Evolutionary conservation across 2,329 filamentous ascomycete genomes (phyloP), one percentile per base, ranked within the genome.

Genomic region (Fusarium chaquense): DNA sequence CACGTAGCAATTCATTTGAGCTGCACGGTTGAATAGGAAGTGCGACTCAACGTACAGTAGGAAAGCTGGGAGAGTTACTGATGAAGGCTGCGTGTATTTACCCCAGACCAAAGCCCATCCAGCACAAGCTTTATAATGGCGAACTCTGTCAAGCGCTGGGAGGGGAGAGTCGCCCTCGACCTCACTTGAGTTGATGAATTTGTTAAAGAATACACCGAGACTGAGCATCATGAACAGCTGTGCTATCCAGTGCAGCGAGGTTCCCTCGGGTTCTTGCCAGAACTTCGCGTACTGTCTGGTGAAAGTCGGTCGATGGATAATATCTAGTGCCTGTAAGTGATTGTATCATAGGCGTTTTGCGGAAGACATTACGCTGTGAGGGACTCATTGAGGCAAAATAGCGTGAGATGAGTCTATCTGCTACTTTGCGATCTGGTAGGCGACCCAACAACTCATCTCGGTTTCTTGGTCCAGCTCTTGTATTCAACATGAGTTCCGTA

Each of bases 311-410:
- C 81, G 80, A 65, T 89, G 87, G 28, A 88, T 73, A 10, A 86
- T 80, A 60, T 86, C 85, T 88, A 55, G 13, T 26, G 12, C 24
- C 7, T 45, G 70, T 71, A 67, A 67, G 62, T 20, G 15, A 44
- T 22, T 32, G 3, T 11, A 20, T 15, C 20, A 4, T 8, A 41
- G 12, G 6, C 20, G 11, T 4, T 26, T 7, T 16, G 1, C 15
- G 40, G 13, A 20, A 15, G 6, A 40, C 22, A 76, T 80, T 73
- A 87, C 85, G 82, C 61, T 85, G 80, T 41, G 85, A 84, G 20
- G 86, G 85, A 56, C 81, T 85, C 65, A 83, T 82, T 0, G 85
- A 85, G 56, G 81, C 80, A 70, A 89, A 88, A 71, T 87, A 88
- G 47, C 83, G 78, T 68, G 82, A 83, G 63, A 88, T 80, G 38